phyloP scores from a whole-genome alignment of 805 yeast species.

The Komagataella populi region DNA sequence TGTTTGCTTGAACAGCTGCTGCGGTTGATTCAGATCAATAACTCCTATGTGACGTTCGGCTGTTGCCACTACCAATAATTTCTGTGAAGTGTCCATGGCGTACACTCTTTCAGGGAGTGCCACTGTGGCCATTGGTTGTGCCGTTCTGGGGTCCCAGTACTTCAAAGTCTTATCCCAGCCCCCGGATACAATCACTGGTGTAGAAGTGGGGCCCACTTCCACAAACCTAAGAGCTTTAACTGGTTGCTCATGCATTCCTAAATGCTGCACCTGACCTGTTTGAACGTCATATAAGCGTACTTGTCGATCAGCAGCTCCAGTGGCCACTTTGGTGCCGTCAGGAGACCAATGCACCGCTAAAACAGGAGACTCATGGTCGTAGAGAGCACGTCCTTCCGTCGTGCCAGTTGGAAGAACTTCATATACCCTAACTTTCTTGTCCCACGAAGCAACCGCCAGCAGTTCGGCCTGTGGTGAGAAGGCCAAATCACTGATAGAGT shows the following conservation, averaged over 20 bases:
- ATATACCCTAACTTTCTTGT: slow-evolving; percentile 84
- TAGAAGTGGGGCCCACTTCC: slow-evolving; percentile 72
- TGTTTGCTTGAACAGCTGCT: slow-evolving; percentile 57
- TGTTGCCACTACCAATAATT: slow-evolving; percentile 81
- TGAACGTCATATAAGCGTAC: slow-evolving; percentile 75
- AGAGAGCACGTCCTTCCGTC: slow-evolving; percentile 79
- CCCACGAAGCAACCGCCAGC: slow-evolving; percentile 85
- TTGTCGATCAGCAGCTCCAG: slow-evolving; percentile 86
- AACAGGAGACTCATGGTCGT: slow-evolving; percentile 84
- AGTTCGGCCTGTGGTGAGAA: slow-evolving; percentile 82
- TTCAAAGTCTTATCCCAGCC: slow-evolving; percentile 93
- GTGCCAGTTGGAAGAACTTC: slow-evolving; percentile 68
- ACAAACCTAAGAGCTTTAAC: slow-evolving; percentile 66
- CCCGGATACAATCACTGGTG: slow-evolving; percentile 77
- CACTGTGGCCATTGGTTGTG: slow-evolving; percentile 69
- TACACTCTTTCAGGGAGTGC: slow-evolving; percentile 85
- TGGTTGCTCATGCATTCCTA: slow-evolving; percentile 78
- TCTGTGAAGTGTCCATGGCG: slow-evolving; percentile 73
- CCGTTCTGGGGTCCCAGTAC: slow-evolving; percentile 90
- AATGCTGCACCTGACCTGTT: slow-evolving; percentile 68
- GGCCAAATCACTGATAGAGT: slow-evolving; percentile 69
- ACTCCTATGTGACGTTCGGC: slow-evolving; percentile 78
- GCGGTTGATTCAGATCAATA: slow-evolving; percentile 74
- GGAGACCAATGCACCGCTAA: slow-evolving; percentile 67
- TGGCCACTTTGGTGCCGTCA: slow-evolving; percentile 79